Conservation (phyloP, 345 rosid genomes). For the Gossypium anomalum region DNA sequence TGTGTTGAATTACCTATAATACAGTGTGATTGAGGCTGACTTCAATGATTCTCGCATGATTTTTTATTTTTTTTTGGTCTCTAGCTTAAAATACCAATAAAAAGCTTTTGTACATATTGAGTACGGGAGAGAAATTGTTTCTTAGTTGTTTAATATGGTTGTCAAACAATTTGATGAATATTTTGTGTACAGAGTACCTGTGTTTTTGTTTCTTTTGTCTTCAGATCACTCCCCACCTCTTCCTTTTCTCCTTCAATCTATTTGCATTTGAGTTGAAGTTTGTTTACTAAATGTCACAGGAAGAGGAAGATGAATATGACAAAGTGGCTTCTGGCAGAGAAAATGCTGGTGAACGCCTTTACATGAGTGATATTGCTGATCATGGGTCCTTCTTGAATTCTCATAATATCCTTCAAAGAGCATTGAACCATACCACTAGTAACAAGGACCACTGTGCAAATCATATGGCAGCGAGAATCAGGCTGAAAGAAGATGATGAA, state of each 20-base stretch:
- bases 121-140: background rate
- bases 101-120: background rate
- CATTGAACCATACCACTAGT: constrained; percentile 17
- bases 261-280: background rate
- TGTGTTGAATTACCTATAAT: background rate
- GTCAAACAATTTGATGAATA: background rate
- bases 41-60: background rate
- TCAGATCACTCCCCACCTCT: background rate
- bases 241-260: background rate
- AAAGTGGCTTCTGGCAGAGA: constrained; percentile 68
- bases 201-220: background rate
- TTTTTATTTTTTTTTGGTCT: background rate
- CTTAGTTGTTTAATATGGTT: background rate
- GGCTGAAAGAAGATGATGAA: constrained; percentile 71
- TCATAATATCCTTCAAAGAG: constrained; percentile 30
- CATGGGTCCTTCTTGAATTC: constrained; percentile 39
- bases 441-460: constrained; percentile 68
- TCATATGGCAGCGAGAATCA: constrained; percentile 56
- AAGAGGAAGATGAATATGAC: constrained; percentile 84
- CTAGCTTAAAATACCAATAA: background rate
- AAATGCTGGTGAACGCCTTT: constrained; percentile 42
- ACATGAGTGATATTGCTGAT: constrained; percentile 37
- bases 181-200: background rate
- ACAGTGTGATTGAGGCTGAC: background rate
- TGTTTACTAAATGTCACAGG: constrained; percentile 34